A percentile compares a stretch with the other conserved stretches of the same genome.
Conservation (phyloP, 2,329 filamentous ascomycete species). For the Colletotrichum plurivorum region DNA sequence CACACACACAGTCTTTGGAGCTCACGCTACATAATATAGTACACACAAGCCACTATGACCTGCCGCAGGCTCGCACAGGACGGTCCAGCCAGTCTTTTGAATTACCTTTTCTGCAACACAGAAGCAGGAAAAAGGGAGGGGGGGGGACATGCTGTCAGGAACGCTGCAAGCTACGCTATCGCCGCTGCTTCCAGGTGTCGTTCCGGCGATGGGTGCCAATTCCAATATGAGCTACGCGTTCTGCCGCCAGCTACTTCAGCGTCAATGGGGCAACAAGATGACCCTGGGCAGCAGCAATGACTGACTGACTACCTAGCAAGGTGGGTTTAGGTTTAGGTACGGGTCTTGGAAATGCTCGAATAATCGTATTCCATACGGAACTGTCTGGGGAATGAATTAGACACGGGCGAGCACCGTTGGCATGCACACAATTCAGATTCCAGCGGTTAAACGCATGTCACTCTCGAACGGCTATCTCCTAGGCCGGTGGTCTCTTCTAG, state of each 20-base stretch:
- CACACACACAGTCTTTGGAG: not conserved
- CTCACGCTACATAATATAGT: not conserved
- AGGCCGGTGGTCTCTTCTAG: not conserved
- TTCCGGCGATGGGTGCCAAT: conserved; percentile 28
- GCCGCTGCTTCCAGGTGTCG: conserved; percentile 6
- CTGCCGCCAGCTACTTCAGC: not conserved
- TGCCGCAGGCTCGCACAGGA: conserved; percentile 1
- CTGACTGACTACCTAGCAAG: not conserved
- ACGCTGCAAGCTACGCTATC: conserved; percentile 19
- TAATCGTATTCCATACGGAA: conserved; percentile 16
- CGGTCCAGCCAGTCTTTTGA: conserved; percentile 19
- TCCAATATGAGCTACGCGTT: conserved; percentile 18
- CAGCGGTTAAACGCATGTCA: conserved; percentile 2
- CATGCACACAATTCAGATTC: conserved; percentile 18
- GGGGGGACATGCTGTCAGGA: conserved; percentile 18
- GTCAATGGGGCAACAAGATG: conserved; percentile 40
- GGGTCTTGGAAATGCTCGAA: conserved; percentile 33
- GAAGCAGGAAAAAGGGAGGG: conserved; percentile 11
- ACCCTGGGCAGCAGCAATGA: conserved; percentile 10
- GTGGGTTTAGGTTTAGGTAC: too few species aligned
- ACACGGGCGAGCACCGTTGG: conserved; percentile 19
- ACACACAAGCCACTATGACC: conserved; percentile 4
- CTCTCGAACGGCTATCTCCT: not conserved
- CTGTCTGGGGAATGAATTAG: conserved; percentile 3
- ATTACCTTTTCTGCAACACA: conserved; percentile 11